These are phyloP conservation scores for Protostelium mycophagum DNA, from an alignment of 78 protist species.

Conservation along the genomic window DNA sequence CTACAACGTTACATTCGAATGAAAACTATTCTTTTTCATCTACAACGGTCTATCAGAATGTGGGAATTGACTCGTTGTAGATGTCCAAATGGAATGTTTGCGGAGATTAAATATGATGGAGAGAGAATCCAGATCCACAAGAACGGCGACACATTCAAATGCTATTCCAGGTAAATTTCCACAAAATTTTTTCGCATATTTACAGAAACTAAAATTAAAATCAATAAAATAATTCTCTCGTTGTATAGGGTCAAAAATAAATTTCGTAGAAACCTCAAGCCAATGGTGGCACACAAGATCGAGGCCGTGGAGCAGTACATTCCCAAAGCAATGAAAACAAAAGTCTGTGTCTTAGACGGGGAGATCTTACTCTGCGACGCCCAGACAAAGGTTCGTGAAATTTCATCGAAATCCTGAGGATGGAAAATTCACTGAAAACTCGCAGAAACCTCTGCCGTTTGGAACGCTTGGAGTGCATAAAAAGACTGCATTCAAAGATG, in stretches of 20 bases:
- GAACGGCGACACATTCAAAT: constrained; percentile 49
- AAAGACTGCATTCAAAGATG: constrained; percentile 58
- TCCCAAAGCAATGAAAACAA: constrained; percentile 47
- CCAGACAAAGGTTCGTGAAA: background rate
- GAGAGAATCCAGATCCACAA: constrained; percentile 89
- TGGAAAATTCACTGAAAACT: background rate
- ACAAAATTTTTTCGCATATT: background rate
- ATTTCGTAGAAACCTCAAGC: constrained; percentile 61
- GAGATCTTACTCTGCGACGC: constrained; percentile 72
- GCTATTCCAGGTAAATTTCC: constrained; percentile 15
- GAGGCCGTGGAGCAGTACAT: constrained; percentile 30
- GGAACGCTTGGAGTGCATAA: constrained; percentile 82
- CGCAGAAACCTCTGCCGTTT: constrained; percentile 68
- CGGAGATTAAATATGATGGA: constrained; percentile 88
- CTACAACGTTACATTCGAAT: background rate
- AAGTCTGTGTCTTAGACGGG: constrained; percentile 67
- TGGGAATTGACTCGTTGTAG: background rate
- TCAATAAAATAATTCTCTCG: too few relatives aligned
- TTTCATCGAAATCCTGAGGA: background rate
- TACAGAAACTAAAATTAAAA: too few relatives aligned
- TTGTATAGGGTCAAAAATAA: too few relatives aligned
- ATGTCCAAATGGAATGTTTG: constrained; percentile 46
- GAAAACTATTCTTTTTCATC: too few relatives aligned
- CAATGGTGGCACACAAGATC: constrained; percentile 58
- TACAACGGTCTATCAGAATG: background rate